Base-by-base conservation (phyloP, 768 basidiomycete genomes). In the Scleroderma bovista region DNA sequence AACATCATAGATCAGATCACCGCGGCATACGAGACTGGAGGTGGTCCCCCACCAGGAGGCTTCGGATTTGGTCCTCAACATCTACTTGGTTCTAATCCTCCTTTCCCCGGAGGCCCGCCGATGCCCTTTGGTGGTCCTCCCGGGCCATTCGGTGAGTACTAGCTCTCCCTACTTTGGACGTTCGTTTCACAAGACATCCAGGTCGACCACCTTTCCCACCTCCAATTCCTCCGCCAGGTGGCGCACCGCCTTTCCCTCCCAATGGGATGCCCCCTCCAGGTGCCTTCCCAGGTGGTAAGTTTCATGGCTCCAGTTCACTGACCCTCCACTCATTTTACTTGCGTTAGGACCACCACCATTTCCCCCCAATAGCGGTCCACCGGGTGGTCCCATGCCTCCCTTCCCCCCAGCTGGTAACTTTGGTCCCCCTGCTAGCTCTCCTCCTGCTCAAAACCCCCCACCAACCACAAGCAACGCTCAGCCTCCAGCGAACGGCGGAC, bases 1-100 rank as follows among this genome's bases (percentile, higher is more conserved):
- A 92, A 74, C 60, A 93, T 98, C 66, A 98, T 99, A 65, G 95
- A 99, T 78, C 91, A 95, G 69, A 98, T 99, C 69, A 94, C 93
- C 33, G 84, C 88, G 19, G 84, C 88, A 22, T 96, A 95, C 62
- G 95, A 98, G 70, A 79, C 78, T 24, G 83, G 88, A 38, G 84
- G 84, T 46, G 88, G 88, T 2, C 90, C 89, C 36, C 90, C 90
- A 56, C 88, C 88, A 11, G 89, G 89, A 46, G 89, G 90, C 3
- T 92, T 91, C 55, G 87, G 87, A 8, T 90, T 90, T 57, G 87
- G 87, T 20, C 87, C 88, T 36, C 88, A 88, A 52, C 87, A 89
- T 67, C 73, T 90, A 45, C 79, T 76, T 46, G 76, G 70, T 1
- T 80, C 81, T 3, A 60, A 72, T 16, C 68, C 81, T 9, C 41